phyloP scores from a whole-genome alignment of 23 red algal genomes.

The Chondrus crispus region DNA sequence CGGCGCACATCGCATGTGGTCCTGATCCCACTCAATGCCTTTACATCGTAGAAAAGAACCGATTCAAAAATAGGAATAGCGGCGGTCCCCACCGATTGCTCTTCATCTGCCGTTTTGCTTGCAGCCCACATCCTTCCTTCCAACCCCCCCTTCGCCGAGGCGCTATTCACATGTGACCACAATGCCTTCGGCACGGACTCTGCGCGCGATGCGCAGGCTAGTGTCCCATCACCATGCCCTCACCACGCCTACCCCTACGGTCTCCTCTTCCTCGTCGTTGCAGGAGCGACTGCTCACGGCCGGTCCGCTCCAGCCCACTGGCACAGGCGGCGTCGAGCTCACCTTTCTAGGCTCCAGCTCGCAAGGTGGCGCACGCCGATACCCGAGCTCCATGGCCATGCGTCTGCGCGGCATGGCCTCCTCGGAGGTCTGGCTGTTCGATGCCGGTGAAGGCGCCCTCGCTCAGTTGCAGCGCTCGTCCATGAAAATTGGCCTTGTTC shows the following conservation, averaged over 20 bases:
- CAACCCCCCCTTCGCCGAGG: background rate
- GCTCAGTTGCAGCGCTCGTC: conserved; percentile 62
- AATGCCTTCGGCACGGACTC: background rate
- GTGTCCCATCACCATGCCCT: background rate
- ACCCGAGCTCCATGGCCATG: conserved; percentile 38
- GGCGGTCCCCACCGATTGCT: too few relatives aligned
- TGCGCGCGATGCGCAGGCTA: background rate
- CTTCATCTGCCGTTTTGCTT: background rate
- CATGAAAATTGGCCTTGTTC: conserved; percentile 51
- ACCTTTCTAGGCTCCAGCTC: conserved; percentile 82
- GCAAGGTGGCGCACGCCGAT: conserved; percentile 40
- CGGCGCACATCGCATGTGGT: too few relatives aligned
- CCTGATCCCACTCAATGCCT: too few relatives aligned
- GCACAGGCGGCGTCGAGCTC: conserved; percentile 69
- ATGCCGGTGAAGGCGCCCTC: conserved; percentile 80
- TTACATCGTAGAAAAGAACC: too few relatives aligned
- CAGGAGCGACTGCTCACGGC: background rate
- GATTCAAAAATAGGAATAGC: too few relatives aligned
- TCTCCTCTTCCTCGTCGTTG: background rate
- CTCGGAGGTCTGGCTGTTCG: conserved; percentile 75
- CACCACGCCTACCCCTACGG: background rate
- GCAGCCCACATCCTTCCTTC: background rate
- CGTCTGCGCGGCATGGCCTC: conserved; percentile 15
- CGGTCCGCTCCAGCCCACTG: conserved; percentile 1
- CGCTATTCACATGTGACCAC: background rate